Conservation (phyloP, 169 alveolate species). For the Amoebophrya sp. region DNA sequence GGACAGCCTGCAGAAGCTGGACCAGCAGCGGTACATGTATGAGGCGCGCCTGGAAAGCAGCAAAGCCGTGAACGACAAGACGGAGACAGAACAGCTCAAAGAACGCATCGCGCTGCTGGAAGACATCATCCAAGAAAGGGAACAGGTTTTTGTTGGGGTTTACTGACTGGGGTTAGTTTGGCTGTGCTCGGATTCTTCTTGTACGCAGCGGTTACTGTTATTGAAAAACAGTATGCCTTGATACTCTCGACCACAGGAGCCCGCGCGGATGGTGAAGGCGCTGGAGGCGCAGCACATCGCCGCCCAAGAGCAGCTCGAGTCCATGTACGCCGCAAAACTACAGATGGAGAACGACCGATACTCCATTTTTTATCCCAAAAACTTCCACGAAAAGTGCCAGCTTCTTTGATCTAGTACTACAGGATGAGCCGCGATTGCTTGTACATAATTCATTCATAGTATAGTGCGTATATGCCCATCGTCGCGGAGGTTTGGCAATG, state of each 20-base stretch:
- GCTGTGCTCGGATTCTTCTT: too few relatives aligned
- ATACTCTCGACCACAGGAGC: not conserved
- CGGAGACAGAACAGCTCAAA: not conserved
- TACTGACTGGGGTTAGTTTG: too few relatives aligned
- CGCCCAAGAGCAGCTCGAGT: not conserved
- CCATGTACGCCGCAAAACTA: not conserved
- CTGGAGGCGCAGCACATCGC: not conserved
- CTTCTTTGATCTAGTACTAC: too few relatives aligned
- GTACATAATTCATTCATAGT: too few relatives aligned
- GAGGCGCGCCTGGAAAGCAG: not conserved
- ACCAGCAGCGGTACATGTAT: not conserved
- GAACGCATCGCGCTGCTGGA: not conserved
- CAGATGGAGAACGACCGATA: not conserved
- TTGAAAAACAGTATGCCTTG: too few relatives aligned
- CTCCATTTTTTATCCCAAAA: too few relatives aligned
- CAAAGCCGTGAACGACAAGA: not conserved
- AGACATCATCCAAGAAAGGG: not conserved
- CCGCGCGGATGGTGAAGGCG: not conserved
- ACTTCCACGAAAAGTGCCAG: too few relatives aligned
- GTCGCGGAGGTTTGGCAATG: too few relatives aligned
- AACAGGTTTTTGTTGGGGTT: too few relatives aligned
- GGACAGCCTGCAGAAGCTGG: not conserved
- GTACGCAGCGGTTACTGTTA: too few relatives aligned
- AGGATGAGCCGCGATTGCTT: too few relatives aligned
- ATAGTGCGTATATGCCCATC: too few relatives aligned